Base-by-base conservation (phyloP, 495 filamentous ascomycete species). In the Polyplosphaeria fusca region DNA sequence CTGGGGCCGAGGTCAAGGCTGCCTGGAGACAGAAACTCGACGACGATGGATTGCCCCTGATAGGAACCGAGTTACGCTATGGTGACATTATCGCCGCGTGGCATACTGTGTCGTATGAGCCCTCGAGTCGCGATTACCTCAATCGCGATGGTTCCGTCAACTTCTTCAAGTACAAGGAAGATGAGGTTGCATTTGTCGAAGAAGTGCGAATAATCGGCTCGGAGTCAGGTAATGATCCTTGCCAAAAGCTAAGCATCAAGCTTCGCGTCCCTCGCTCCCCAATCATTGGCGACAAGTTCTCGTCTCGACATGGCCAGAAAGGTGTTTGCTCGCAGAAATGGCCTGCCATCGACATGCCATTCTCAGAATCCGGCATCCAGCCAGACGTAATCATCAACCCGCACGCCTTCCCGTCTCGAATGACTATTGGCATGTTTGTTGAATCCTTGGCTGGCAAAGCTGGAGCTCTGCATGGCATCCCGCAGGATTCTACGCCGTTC, bases 401-500 rank as follows among this genome's bases (percentile, higher is more conserved):
- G 55, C 93, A 98, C 80, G 93, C 93, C 71, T 98, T 98, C 80
- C 93, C 93, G n/a, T 97, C 93, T 52, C 92, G 93, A 72, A 98
- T 98, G 93, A 98, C 93, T 22, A 98, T 98, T 70, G 93, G 93
- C 70, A 96, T 97, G 86, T 96, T 98, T 76, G 85, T 98, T 63
- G 93, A 98, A 74, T 96, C 91, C 5, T 80, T 98, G 57, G 93
- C 93, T 20, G 93, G 93, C 27, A 98, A 98, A 74, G 80, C 91
- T 16, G 93, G 93, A 11, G 87, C 93, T 26, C 81, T 98, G 46
- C 93, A 98, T 68, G 93, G 93, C 32, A 80, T 95, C 25, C 86
- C 93, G 11, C 93, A 97, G 74, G 93, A 98, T 68, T 89, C 81
- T 37, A 96, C 92, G 2, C 93, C 93, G 11, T 98, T 95, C 81